These are phyloP conservation scores for Fusarium sublunatum DNA, from an alignment of 2,329 filamentous ascomycete species.

Conservation along the genomic window DNA sequence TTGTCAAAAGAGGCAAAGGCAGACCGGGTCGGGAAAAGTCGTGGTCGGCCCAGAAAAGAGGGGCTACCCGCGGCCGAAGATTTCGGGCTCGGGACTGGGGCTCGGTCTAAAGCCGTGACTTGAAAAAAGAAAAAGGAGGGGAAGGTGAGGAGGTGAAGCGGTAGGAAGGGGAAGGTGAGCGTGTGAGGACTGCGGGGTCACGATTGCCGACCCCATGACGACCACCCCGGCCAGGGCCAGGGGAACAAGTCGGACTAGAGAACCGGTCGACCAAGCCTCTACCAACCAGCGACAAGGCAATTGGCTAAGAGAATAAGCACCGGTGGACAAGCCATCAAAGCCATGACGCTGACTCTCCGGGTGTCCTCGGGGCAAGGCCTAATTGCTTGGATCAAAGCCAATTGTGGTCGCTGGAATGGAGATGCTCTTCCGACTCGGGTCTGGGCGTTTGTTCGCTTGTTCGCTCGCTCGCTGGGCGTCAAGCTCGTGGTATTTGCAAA, in stretches of 20 bases:
- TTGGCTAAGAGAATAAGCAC: slow-evolving; percentile 49
- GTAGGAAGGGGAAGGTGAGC: slow-evolving; percentile 30
- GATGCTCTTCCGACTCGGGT: slow-evolving; percentile 29
- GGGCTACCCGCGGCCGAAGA: slow-evolving; percentile 35
- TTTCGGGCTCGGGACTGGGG: slow-evolving; percentile 29
- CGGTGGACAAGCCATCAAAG: slow-evolving; percentile 40
- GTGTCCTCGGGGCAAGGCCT: slow-evolving; percentile 42
- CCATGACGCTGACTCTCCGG: slow-evolving; percentile 41
- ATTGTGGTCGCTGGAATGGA: slow-evolving; percentile 42
- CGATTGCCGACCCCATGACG: slow-evolving; percentile 46
- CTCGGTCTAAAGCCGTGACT: slow-evolving; percentile 39
- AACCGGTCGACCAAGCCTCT: slow-evolving; percentile 37
- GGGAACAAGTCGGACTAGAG: slow-evolving; percentile 34
- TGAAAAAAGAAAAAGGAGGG: slow-evolving; percentile 20
- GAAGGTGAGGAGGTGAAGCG: slow-evolving; percentile 2
- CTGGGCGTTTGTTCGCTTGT: slow-evolving; percentile 18
- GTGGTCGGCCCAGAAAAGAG: slow-evolving; percentile 39
- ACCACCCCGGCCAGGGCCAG: slow-evolving; percentile 38
- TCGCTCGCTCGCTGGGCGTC: slow-evolving; percentile 10
- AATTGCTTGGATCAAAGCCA: slow-evolving; percentile 8
- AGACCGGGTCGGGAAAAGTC: slow-evolving; percentile 41
- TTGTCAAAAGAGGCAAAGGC: slow-evolving; percentile 25
- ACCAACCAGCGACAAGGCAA: slow-evolving; percentile 46
- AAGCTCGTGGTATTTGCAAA: slow-evolving; percentile 36
- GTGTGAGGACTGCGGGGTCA: slow-evolving; percentile 43